Evolutionary conservation across 2,329 filamentous ascomycete genomes (phyloP), one percentile per base, ranked within the genome.

Genomic region (Grosmannia huntii): DNA sequence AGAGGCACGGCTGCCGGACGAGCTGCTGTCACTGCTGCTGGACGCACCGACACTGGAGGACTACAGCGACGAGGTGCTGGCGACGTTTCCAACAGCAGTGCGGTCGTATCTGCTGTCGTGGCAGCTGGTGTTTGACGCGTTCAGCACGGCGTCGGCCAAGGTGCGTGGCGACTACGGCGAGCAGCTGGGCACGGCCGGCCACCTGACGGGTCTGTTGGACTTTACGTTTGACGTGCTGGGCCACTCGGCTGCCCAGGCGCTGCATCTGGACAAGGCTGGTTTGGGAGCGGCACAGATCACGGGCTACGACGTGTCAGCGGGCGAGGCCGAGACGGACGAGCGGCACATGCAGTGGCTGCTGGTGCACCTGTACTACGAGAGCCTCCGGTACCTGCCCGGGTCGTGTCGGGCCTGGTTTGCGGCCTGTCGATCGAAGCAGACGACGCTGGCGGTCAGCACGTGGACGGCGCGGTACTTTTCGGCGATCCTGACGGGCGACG

Each of bases 381-480:
- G 81, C 6, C 79, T 99, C 44, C 87, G 84, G 66, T 85, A 90
- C 66, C 77, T 88, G 0, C 90, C 90, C 0, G 85, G 84, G 2
- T 76, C 94, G 4, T 90, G 90, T 60, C 91, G 90, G 66, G 72
- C 77, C 1, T 97, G 94, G 90, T 95, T 86, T 74, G 82, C 92
- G 11, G 84, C 87, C 61, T 87, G 89, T 68, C 84, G 84, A 59
- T 90, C 85, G 21, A 85, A 89, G 60, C 86, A 94, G 69, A 95
- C 89, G 19, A 85, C 84, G 33, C 83, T 85, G 27, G 82, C 89
- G 0, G 84, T 96, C 25, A 87, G 94, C 68, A 73, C 76, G 0
- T 99, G 92, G 90, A 95, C 91, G 2, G 81, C 88, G 59, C 91
- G 85, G 73, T 87, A 84, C 69, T 89, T 96, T 68, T 90, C 90